Percentiles rank a stretch among this genome's conserved stretches.
Evolutionary conservation across 257 asterid species (phyloP).

Genomic region (Plantago ovata): DNA sequence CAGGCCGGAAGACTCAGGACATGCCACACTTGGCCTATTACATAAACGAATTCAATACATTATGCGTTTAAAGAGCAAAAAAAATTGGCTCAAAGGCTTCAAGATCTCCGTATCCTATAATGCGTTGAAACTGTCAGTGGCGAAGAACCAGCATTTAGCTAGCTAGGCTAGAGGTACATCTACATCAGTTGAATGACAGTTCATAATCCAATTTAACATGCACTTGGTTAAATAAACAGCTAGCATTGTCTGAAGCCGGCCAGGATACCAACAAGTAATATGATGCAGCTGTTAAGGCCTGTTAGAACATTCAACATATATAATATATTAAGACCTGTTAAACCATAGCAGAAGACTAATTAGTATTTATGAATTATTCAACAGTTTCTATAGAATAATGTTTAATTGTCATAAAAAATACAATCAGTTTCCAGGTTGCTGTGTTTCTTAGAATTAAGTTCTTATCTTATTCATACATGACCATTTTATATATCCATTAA

Average conservation of each 20-base stretch:
- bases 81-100: too few relatives aligned
- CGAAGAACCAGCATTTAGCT: background rate
- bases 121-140: background rate
- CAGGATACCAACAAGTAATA: background rate
- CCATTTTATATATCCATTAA: too few relatives aligned
- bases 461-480: too few relatives aligned
- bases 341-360: too few relatives aligned
- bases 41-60: too few relatives aligned
- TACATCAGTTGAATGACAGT: background rate
- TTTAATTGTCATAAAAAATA: background rate
- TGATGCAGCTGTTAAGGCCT: background rate
- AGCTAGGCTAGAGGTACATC: background rate
- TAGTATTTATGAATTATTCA: background rate
- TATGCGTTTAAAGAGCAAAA: too few relatives aligned
- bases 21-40: too few relatives aligned
- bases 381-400: background rate
- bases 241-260: constrained; percentile 6
- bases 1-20: too few relatives aligned
- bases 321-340: too few relatives aligned
- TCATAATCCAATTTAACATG: background rate
- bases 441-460: too few relatives aligned
- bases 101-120: background rate
- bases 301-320: background rate
- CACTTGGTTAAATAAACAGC: background rate
- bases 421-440: too few relatives aligned